These are phyloP conservation scores for Babesia caballi DNA, from an alignment of 169 alveolate species.

Conservation along the genomic window DNA sequence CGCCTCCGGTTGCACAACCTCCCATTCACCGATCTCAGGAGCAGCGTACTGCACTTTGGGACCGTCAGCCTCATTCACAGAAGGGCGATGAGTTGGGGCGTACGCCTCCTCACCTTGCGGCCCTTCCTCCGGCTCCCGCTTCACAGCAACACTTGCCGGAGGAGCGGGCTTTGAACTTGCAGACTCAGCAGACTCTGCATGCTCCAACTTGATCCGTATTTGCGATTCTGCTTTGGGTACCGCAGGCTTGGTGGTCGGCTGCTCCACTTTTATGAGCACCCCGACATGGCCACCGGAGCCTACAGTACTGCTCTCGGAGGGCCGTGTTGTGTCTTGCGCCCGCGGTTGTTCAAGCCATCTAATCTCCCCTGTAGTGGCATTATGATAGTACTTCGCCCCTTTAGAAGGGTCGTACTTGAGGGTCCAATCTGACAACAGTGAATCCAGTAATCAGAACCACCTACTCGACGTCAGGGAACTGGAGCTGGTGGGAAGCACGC, in stretches of 20 bases:
- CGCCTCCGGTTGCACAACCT: conserved; percentile 55
- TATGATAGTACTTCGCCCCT: conserved; percentile 44
- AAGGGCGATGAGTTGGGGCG: not conserved
- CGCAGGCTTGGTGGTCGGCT: not conserved
- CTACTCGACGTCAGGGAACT: conserved; percentile 50
- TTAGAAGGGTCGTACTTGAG: conserved; percentile 57
- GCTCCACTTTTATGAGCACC: not conserved
- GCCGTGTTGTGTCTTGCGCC: not conserved
- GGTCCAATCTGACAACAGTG: conserved; percentile 37
- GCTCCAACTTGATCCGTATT: conserved; percentile 22
- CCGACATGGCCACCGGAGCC: not conserved
- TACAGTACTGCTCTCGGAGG: not conserved
- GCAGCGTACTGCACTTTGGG: conserved; percentile 11
- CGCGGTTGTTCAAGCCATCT: conserved; percentile 44
- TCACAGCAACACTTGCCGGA: not conserved
- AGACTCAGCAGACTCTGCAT: not conserved
- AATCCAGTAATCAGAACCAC: not conserved
- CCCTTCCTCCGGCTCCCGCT: conserved; percentile 13
- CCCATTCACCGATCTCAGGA: conserved; percentile 57
- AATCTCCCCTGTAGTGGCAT: conserved; percentile 46
- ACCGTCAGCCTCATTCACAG: not conserved
- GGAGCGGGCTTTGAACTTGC: not conserved
- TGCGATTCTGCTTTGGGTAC: not conserved
- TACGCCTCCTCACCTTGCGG: not conserved
- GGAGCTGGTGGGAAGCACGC: conserved; percentile 28